Evolutionary conservation across 164 flowering plant species (phyloP).

Genomic region (Liriodendron chinense): DNA sequence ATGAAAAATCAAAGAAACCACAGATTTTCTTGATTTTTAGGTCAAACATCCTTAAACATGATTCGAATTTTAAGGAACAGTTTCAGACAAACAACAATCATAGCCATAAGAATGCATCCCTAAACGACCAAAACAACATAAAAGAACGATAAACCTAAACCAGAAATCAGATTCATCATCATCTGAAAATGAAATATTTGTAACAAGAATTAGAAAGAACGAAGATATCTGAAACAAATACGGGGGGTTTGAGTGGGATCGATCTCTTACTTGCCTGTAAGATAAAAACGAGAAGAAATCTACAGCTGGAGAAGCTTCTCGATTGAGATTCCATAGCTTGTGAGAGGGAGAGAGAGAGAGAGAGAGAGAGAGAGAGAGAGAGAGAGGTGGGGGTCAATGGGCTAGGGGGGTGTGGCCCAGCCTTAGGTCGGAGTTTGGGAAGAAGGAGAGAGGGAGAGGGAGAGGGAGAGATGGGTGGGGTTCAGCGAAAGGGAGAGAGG

Average conservation of each 20-base stretch:
- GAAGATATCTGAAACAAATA: not conserved
- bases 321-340: not conserved
- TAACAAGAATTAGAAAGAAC: not conserved
- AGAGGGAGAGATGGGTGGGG: too few relatives aligned
- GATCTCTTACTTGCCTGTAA: slow-evolving; percentile 5
- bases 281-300: slow-evolving; percentile 1
- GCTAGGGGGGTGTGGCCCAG: too few relatives aligned
- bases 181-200: not conserved
- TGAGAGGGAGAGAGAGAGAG: too few relatives aligned
- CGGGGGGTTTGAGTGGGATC: not conserved
- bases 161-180: not conserved
- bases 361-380: not conserved
- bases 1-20: not conserved
- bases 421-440: too few relatives aligned
- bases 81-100: not conserved
- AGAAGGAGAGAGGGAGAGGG: too few relatives aligned
- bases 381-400: too few relatives aligned
- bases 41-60: not conserved
- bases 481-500: not conserved
- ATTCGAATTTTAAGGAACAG: not conserved
- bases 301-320: slow-evolving; percentile 5
- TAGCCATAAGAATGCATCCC: not conserved
- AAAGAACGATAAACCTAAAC: not conserved
- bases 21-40: not conserved
- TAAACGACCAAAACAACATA: not conserved